Evolutionary conservation across 805 yeast species (phyloP), one percentile per base, ranked within the genome.

Genomic region (Candida xyloterini): DNA sequence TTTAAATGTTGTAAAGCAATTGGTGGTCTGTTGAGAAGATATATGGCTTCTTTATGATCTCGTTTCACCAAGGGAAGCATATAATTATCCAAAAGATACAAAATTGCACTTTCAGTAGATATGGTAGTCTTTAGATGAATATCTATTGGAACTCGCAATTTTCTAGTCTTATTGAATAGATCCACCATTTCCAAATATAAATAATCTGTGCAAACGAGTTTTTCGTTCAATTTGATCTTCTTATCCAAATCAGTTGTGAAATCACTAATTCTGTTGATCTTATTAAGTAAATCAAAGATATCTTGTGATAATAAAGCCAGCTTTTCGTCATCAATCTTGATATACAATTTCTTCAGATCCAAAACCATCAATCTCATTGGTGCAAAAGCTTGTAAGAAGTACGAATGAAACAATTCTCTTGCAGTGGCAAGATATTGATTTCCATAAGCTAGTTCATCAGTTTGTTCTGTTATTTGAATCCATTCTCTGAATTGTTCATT

Each of bases 81-180:
- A 38, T 56, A 60, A 31, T 59, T 59, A 45, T 61, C 66, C 49
- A 72, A 65, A 18, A 70, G 66, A 36, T 66, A 67, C 25, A 74
- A 55, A 15, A 66, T 55, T 20, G 73, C 63, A 41, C 66, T 61
- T 48, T 70, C 74, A 49, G 73, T 63, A 2, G 73, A 67, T 27
- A 68, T 56, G 22, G 47, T 40, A 4, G 42, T 33, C 30, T 47
- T 47, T 15, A 53, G 40, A 28, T 50, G 48, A 10, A 56, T 24
- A 4, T 51, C 53, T 2, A 61, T 30, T 4, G 60, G 58, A 15
- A 50, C 54, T 16, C 56, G 46, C 3, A 55, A 40, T 23, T 49
- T 51, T 35, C 66, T 46, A 13, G 51, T 39, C 6, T 48, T 42
- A 31, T 55, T 46, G 39, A 60, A 60, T 35, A 61, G 46, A 47